Evolutionary conservation across 768 basidiomycete genomes (phyloP), one percentile per base, ranked within the genome.

Genomic region (Lactarius indigo): DNA sequence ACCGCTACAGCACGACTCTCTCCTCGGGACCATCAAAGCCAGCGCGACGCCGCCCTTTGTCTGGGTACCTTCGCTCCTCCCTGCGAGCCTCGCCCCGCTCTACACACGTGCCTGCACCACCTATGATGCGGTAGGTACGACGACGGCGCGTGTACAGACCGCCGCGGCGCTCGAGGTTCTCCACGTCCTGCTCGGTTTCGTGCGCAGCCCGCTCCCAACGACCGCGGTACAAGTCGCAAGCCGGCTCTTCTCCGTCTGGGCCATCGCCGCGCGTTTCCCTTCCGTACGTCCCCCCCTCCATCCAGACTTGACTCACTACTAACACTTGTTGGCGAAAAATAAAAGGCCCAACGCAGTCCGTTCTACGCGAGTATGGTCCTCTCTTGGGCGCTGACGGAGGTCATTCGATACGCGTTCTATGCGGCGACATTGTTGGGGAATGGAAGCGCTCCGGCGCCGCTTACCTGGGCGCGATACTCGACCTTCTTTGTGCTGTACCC

Each of bases 401-500:
- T 96, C 57, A 87, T 96, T 64, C 92, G 97, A 35, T 98, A 98
- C 78, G 75, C 85, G 10, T 96, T 89, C 81, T 99, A 98, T 76
- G 88, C 90, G 2, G 78, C 82, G 72, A 81, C 79, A 52, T 82
- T 96, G 5, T 68, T 91, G 50, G 85, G 85, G 6, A 8, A 50
- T 70, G 74, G 71, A 84, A 87, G 70, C 26, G 50, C 50, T 0
- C 76, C 82, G 26, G 68, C 65, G 2, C 37, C 76, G 18, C 83
- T 92, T 52, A 78, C 87, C 30, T 90, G 83, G 80, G 75, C 90
- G 52, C 93, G 96, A 63, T 99, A 98, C 82, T 91, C 94, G 23
- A 85, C 93, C 9, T 99, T 98, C 78, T 96, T 90, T 77, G 68
- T 94, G 57, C 84, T 98, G n/a, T 98, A 99, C 79, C 95, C 93